Evolutionary conservation across 2,329 filamentous ascomycete genomes (phyloP).

Genomic region (Macroventuria anomochaeta): DNA sequence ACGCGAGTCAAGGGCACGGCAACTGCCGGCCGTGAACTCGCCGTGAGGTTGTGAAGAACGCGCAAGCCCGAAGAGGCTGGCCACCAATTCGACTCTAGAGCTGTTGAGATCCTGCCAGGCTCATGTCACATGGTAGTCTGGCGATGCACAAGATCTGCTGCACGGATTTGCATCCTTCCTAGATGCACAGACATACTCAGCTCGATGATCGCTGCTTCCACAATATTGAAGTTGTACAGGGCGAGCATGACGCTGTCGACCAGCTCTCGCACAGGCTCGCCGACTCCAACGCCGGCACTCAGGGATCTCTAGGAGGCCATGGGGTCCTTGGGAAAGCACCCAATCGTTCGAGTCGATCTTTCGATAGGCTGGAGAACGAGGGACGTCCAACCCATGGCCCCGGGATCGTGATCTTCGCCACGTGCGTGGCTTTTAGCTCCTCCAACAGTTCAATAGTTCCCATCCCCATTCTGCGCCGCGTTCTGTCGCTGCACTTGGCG

Average conservation of each 20-base stretch:
- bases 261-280: background rate
- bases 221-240: background rate
- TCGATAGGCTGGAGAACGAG: background rate
- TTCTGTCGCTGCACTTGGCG: background rate
- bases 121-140: background rate
- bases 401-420: conserved; percentile 10
- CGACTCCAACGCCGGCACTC: no score
- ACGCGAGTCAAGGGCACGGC: conserved; percentile 3
- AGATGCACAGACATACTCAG: background rate
- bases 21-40: conserved; percentile 16
- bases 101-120: background rate
- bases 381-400: background rate
- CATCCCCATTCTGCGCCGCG: background rate
- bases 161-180: conserved; percentile 2
- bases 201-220: background rate
- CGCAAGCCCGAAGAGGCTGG: background rate
- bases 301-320: background rate
- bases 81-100: background rate
- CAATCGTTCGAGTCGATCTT: background rate
- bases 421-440: background rate
- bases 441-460: conserved; percentile 4
- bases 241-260: background rate
- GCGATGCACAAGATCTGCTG: conserved; percentile 1
- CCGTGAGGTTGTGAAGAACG: conserved; percentile 1
- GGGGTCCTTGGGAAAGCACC: background rate